These are phyloP conservation scores for Craterostigma plantagineum DNA, from an alignment of 257 asterid species.

Conservation along the genomic window DNA sequence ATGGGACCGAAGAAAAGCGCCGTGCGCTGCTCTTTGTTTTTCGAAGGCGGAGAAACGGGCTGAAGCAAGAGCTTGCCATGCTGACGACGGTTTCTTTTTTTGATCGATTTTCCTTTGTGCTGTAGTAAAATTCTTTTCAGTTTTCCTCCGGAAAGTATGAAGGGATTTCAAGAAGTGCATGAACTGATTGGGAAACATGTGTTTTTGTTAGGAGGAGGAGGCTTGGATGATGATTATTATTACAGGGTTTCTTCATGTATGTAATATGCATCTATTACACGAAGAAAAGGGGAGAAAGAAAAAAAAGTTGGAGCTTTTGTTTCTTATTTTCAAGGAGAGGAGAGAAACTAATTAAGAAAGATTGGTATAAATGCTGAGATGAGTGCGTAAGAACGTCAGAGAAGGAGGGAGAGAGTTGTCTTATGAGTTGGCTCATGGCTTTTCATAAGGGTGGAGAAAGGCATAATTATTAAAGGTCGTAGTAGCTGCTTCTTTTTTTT, in stretches of 20 bases:
- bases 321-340: too few species aligned
- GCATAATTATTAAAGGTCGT: too few species aligned
- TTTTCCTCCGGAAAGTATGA: constrained; percentile 60
- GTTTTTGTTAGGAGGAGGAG: constrained; percentile 6
- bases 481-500: too few species aligned
- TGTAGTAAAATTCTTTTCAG: neutral
- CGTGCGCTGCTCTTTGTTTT: constrained; percentile 21
- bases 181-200: constrained; percentile 62
- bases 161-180: constrained; percentile 74
- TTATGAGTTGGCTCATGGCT: too few species aligned
- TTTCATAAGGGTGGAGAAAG: too few species aligned
- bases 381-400: too few species aligned
- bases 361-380: too few species aligned
- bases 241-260: constrained; percentile 14
- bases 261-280: too few species aligned
- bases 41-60: constrained; percentile 45
- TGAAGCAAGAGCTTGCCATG: constrained; percentile 64
- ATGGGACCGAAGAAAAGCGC: constrained; percentile 13
- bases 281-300: neutral
- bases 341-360: too few species aligned
- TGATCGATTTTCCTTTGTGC: constrained; percentile 14
- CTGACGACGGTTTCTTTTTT: constrained; percentile 1
- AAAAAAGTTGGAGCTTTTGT: too few species aligned
- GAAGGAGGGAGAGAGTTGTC: too few species aligned
- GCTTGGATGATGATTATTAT: neutral